A percentile compares a stretch with the other conserved stretches of the same genome.
Conservation (phyloP, 177 flowering plant genomes). For the Vitis hybrid region DNA sequence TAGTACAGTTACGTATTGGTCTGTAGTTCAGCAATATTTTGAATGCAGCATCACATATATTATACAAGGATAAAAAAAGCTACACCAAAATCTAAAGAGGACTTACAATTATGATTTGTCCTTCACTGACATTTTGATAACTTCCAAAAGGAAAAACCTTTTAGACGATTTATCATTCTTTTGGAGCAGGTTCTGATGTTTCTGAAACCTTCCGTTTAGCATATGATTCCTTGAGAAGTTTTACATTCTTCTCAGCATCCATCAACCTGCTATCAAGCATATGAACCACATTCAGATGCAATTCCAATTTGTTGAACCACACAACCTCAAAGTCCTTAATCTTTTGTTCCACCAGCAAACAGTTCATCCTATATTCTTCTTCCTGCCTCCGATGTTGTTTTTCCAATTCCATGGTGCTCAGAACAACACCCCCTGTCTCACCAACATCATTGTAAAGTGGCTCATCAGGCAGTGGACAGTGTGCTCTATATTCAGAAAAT, state of each 20-base stretch:
- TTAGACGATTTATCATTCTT: neutral
- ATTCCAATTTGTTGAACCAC: constrained; percentile 31
- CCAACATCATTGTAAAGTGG: constrained; percentile 72
- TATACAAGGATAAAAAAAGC: no score
- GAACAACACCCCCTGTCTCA: constrained; percentile 68
- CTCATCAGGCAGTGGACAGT: constrained; percentile 42
- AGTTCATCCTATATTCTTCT: constrained; percentile 54
- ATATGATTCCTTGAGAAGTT: constrained; percentile 30
- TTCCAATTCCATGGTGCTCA: constrained; percentile 58
- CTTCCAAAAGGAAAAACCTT: neutral
- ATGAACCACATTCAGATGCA: constrained; percentile 18
- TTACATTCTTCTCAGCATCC: constrained; percentile 28
- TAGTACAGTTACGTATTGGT: no score
- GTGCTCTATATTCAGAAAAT: constrained; percentile 64
- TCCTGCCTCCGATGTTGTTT: constrained; percentile 47
- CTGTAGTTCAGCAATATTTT: no score
- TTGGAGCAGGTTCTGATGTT: constrained; percentile 6
- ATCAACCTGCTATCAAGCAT: constrained; percentile 28
- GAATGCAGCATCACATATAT: no score
- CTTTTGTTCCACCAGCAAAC: constrained; percentile 30
- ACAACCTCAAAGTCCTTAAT: constrained; percentile 33
- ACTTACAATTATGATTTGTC: no score
- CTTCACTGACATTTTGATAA: neutral
- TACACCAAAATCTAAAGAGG: no score
- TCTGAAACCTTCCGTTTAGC: constrained; percentile 28